Evolutionary conservation across 2,329 filamentous ascomycete species (phyloP).

Genomic region (Xylaria polymorpha): DNA sequence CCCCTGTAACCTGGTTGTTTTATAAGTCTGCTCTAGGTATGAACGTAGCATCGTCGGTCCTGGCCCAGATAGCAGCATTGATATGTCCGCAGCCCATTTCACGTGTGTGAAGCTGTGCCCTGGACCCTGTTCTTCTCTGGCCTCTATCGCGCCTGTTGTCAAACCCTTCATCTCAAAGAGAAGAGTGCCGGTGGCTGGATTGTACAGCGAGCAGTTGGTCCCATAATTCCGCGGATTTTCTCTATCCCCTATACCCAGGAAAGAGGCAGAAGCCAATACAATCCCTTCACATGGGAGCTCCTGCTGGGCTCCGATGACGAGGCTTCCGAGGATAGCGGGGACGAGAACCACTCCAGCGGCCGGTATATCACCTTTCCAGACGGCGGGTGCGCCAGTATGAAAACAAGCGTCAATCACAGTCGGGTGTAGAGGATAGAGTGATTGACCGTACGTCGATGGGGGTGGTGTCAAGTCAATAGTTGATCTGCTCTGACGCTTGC

Average conservation of each 20-base stretch:
- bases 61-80: conserved; percentile 12
- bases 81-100: conserved; percentile 28
- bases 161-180: conserved; percentile 26
- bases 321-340: conserved; percentile 39
- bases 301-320: conserved; percentile 35
- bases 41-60: neutral
- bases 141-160: conserved; percentile 19
- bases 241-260: conserved; percentile 14
- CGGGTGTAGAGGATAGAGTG: conserved; percentile 47
- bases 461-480: conserved; percentile 38
- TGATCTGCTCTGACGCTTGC: conserved; percentile 35
- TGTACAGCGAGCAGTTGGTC: conserved; percentile 12
- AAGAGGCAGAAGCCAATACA: conserved; percentile 7
- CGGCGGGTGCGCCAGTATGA: conserved; percentile 44
- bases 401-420: conserved; percentile 48
- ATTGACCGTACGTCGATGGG: conserved; percentile 39
- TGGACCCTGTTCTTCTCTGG: conserved; percentile 8
- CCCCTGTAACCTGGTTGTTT: conserved; percentile 2
- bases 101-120: conserved; percentile 5
- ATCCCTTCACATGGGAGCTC: conserved; percentile 12
- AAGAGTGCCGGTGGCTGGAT: conserved; percentile 9
- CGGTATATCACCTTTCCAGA: conserved; percentile 39
- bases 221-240: conserved; percentile 22
- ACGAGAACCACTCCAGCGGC: conserved; percentile 39
- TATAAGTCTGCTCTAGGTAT: neutral